phyloP scores from a whole-genome alignment of 768 basidiomycete species.

The Phylloporus scabripes region DNA sequence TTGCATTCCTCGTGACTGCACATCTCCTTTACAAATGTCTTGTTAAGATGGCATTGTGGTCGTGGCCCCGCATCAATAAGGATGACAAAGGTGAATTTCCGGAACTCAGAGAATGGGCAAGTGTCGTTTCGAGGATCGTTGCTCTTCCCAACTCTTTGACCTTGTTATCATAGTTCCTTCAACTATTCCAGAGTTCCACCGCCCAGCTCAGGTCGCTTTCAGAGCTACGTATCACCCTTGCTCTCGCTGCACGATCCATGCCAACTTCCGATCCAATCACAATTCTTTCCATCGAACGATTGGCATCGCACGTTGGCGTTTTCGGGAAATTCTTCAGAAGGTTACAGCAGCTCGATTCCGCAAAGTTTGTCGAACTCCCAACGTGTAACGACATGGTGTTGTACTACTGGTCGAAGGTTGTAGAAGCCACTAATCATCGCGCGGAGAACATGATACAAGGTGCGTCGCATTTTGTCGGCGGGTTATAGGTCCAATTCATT shows the following conservation, averaged over 20 bases:
- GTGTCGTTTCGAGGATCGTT: conserved; percentile 11
- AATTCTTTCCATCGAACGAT: conserved; percentile 44
- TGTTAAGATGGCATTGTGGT: conserved; percentile 63
- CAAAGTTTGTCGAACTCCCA: conserved; percentile 60
- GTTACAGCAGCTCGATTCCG: conserved; percentile 54
- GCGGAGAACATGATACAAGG: conserved; percentile 53
- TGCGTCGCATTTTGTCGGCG: conserved; percentile 22
- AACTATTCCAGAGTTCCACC: conserved; percentile 56
- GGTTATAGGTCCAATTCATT: background rate
- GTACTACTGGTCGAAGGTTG: conserved; percentile 79
- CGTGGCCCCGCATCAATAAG: conserved; percentile 53
- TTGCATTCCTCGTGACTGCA: conserved; percentile 47
- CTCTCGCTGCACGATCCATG: conserved; percentile 38
- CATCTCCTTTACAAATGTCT: conserved; percentile 76
- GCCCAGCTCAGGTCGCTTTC: conserved; percentile 51
- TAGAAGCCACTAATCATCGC: conserved; percentile 53
- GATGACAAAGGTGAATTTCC: conserved; percentile 39
- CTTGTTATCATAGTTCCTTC: conserved; percentile 42
- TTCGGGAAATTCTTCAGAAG: conserved; percentile 81
- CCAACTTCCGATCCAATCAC: conserved; percentile 33
- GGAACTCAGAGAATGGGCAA: conserved; percentile 50
- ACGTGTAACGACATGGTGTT: conserved; percentile 61
- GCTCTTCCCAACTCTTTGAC: conserved; percentile 1
- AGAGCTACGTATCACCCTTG: conserved; percentile 51
- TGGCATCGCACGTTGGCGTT: conserved; percentile 63